Conservation (phyloP, 768 basidiomycete species). For the Asterophora parasitica region DNA sequence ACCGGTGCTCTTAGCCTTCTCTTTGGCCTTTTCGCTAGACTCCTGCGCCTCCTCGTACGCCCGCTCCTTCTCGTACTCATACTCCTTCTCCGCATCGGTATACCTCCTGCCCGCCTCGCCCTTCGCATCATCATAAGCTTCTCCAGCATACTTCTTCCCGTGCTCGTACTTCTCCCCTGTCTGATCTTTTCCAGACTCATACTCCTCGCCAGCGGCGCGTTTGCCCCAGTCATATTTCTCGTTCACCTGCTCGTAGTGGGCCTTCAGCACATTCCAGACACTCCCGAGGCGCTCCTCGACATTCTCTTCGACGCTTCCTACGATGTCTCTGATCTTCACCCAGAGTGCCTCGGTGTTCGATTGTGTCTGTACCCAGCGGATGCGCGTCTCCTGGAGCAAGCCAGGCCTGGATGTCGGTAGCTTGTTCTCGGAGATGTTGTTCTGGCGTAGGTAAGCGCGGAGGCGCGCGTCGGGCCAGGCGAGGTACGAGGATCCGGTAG, state of each 20-base stretch:
- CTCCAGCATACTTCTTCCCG: conserved; percentile 19
- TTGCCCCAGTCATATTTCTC: conserved; percentile 25
- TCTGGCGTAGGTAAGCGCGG: conserved; percentile 80
- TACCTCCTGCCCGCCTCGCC: conserved; percentile 17
- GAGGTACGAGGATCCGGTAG: conserved; percentile 59
- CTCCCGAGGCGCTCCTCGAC: conserved; percentile 72
- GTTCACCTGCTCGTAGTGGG: conserved; percentile 23
- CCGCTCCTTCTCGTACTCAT: conserved; percentile 21
- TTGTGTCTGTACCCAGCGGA: conserved; percentile 71
- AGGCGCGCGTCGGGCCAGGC: conserved; percentile 92
- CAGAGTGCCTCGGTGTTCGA: conserved; percentile 54
- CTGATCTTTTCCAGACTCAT: conserved; percentile 18
- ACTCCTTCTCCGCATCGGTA: conserved; percentile 10
- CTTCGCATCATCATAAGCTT: conserved; percentile 22
- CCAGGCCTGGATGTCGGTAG: conserved; percentile 64
- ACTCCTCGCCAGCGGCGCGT: conserved; percentile 19
- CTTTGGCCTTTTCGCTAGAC: conserved; percentile 29
- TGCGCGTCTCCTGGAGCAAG: conserved; percentile 75
- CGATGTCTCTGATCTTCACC: conserved; percentile 56
- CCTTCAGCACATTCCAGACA: conserved; percentile 44
- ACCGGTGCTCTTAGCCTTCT: conserved; percentile 33
- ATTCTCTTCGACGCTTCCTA: conserved; percentile 63
- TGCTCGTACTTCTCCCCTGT: conserved; percentile 15
- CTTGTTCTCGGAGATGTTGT: conserved; percentile 64
- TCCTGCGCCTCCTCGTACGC: conserved; percentile 26